Evolutionary conservation across 495 filamentous ascomycete species (phyloP).

Genomic region (Talaromyces thailandensis): DNA sequence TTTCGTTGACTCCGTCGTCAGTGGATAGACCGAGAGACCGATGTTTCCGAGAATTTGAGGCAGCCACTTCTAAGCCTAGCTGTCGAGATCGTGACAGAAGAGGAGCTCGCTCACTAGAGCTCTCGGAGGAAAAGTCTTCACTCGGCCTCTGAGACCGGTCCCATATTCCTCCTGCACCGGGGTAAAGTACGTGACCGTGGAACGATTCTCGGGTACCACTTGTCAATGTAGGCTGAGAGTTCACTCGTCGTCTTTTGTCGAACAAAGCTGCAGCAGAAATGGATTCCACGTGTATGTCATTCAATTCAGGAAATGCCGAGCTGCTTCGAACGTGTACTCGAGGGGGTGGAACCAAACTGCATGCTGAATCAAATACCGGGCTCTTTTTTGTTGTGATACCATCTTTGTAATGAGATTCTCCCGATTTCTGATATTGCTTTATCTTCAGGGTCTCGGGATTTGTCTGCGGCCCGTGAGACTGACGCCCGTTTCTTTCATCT

Average conservation of each 20-base stretch:
- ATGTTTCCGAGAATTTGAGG: not conserved
- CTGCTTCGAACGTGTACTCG: constrained; percentile 5
- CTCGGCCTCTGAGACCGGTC: not conserved
- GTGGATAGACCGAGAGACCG: not conserved
- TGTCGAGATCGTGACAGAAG: not conserved
- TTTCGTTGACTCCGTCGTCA: not conserved
- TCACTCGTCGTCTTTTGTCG: not conserved
- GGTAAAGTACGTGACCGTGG: not conserved
- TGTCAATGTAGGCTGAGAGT: not conserved
- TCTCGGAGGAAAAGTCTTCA: not conserved
- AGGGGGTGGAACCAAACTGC: not conserved
- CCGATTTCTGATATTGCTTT: not conserved
- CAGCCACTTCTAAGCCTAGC: not conserved
- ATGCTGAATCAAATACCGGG: not conserved
- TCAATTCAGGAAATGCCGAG: not conserved
- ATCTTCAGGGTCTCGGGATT: not conserved
- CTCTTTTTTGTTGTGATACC: not conserved
- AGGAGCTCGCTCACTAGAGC: not conserved
- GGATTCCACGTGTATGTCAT: not conserved
- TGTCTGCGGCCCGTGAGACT: not conserved
- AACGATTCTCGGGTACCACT: not conserved
- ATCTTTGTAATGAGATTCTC: not conserved
- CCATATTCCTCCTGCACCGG: not conserved
- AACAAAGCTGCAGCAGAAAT: not conserved
- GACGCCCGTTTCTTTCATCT: not conserved